Evolutionary conservation across 371 early-diverging fungal genomes (phyloP).

Genomic region (Smittium mucronatum): DNA sequence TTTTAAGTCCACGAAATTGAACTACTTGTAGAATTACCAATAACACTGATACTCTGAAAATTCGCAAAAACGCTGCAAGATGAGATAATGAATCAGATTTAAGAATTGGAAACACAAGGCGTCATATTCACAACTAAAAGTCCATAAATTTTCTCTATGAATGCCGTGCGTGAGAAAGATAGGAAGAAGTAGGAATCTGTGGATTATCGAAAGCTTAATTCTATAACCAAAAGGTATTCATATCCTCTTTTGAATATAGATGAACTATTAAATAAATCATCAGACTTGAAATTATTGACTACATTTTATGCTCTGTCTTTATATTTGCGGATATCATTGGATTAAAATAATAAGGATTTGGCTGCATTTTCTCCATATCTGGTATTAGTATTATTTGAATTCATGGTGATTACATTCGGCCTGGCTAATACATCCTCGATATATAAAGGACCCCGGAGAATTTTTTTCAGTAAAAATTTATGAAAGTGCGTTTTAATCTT

Average conservation of each 20-base stretch:
- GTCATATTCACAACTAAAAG: background rate
- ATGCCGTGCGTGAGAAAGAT: constrained; percentile 33
- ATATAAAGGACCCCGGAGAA: background rate
- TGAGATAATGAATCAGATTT: background rate
- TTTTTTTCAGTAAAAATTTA: background rate
- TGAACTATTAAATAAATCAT: constrained; percentile 22
- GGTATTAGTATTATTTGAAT: constrained; percentile 31
- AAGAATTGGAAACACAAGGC: constrained; percentile 2
- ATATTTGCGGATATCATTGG: constrained; percentile 5
- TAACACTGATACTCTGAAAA: background rate
- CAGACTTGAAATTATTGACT: constrained; percentile 17
- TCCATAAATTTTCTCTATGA: constrained; percentile 29
- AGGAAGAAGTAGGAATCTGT: constrained; percentile 32
- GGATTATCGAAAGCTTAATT: constrained; percentile 38
- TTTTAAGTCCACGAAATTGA: background rate
- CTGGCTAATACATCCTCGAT: constrained; percentile 3
- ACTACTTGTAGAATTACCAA: background rate
- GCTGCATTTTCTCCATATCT: constrained; percentile 1
- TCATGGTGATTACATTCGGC: constrained; percentile 38
- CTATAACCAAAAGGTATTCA: constrained; percentile 32
- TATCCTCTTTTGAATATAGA: constrained; percentile 30
- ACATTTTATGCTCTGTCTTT: constrained; percentile 11
- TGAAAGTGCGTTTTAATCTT: background rate
- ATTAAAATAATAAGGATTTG: background rate
- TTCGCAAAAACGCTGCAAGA: constrained; percentile 1